phyloP scores from a whole-genome alignment of 164 flowering plant species.

The Nelumbo lutea region DNA sequence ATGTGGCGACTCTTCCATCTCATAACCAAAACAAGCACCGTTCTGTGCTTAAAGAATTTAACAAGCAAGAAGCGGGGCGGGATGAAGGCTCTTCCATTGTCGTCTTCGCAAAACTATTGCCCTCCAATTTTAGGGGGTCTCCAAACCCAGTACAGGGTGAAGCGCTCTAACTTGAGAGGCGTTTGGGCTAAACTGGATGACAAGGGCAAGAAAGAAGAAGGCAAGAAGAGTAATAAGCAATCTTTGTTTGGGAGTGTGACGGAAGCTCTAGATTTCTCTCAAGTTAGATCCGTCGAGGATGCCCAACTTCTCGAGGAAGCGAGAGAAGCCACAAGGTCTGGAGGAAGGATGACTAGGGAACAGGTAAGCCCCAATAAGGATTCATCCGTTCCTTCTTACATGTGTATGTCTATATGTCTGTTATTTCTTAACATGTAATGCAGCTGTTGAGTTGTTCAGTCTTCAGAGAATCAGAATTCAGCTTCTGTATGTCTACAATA shows the following conservation, averaged over 20 bases:
- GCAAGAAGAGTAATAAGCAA: conserved; percentile 39
- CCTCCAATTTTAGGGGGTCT: conserved; percentile 15
- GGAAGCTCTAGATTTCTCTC: conserved; percentile 87
- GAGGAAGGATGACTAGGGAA: conserved; percentile 60
- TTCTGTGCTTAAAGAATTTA: neutral
- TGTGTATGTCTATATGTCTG: neutral
- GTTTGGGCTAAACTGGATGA: conserved; percentile 48
- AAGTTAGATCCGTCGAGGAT: conserved; percentile 73
- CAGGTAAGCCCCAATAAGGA: conserved; percentile 43
- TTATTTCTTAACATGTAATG: too few relatives aligned
- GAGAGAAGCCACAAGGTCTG: conserved; percentile 60
- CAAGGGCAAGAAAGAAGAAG: conserved; percentile 22
- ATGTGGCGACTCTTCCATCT: too few relatives aligned
- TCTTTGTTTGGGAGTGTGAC: conserved; percentile 59
- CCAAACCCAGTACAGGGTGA: conserved; percentile 11
- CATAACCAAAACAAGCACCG: too few relatives aligned
- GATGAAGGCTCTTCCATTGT: conserved; percentile 38
- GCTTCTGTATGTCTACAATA: too few relatives aligned
- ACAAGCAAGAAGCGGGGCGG: conserved; percentile 18
- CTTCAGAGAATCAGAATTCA: too few relatives aligned
- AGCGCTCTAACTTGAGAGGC: conserved; percentile 15
- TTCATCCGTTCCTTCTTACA: neutral
- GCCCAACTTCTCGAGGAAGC: conserved; percentile 81
- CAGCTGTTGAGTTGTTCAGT: too few relatives aligned
- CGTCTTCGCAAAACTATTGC: conserved; percentile 34